Percentiles rank a stretch among this genome's conserved stretches.
Evolutionary conservation across 2,329 filamentous ascomycete genomes (phyloP).

Genomic region (Pseudopithomyces maydicus): DNA sequence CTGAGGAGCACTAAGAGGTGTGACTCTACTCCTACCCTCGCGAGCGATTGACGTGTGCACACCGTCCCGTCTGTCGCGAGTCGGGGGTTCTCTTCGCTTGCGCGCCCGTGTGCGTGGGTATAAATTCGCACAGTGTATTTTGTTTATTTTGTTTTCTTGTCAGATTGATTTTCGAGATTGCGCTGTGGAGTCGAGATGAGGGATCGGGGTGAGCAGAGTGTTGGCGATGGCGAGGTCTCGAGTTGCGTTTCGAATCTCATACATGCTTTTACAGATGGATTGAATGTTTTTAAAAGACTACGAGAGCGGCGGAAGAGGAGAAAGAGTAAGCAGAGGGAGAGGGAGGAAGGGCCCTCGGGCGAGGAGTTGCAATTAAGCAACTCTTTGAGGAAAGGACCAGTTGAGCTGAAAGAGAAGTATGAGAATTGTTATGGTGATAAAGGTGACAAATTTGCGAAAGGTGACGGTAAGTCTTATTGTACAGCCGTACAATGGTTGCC

Average conservation of each 20-base stretch:
- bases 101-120: slow-evolving; percentile 22
- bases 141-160: slow-evolving; percentile 18
- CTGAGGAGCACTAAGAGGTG: slow-evolving; percentile 3
- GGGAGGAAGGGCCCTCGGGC: slow-evolving; percentile 26
- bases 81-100: slow-evolving; percentile 10
- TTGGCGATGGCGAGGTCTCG: slow-evolving; percentile 33
- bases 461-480: slow-evolving; percentile 46
- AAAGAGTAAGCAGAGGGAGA: slow-evolving; percentile 25
- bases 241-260: slow-evolving; percentile 49
- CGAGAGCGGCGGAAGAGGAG: slow-evolving; percentile 41
- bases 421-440: slow-evolving; percentile 42
- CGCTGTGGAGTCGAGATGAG: slow-evolving; percentile 30
- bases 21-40: slow-evolving; percentile 9
- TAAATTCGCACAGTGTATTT: slow-evolving; percentile 9
- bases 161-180: slow-evolving; percentile 6
- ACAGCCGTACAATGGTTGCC: not conserved
- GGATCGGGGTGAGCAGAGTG: slow-evolving; percentile 22
- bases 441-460: slow-evolving; percentile 48
- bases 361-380: slow-evolving; percentile 47
- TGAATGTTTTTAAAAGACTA: slow-evolving; percentile 52
- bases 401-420: slow-evolving; percentile 51
- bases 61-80: slow-evolving; percentile 6
- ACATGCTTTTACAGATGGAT: slow-evolving; percentile 51
- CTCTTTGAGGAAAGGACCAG: slow-evolving; percentile 48
- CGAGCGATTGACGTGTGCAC: not conserved